Evolutionary conservation across 768 basidiomycete species (phyloP).

Genomic region (Phylloporus rhodoxanthus): DNA sequence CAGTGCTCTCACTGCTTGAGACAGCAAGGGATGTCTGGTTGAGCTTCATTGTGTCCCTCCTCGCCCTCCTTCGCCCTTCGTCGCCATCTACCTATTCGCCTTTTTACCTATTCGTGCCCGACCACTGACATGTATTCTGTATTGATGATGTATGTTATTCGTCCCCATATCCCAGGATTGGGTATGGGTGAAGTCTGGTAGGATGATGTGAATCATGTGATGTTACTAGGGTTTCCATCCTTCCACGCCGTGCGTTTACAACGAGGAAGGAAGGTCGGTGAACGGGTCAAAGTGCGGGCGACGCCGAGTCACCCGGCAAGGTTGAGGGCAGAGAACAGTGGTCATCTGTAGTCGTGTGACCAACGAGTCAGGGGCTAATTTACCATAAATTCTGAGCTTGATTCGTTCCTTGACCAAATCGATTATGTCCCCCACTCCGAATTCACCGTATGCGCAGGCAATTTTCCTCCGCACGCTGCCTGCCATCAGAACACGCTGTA

Average conservation of each 20-base stretch:
- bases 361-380: background rate
- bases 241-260: constrained; percentile 17
- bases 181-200: constrained; percentile 8
- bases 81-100: background rate
- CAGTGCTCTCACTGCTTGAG: constrained; percentile 20
- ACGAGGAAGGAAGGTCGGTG: constrained; percentile 14
- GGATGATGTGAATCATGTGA: background rate
- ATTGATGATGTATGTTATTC: constrained; percentile 19
- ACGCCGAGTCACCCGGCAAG: constrained; percentile 4
- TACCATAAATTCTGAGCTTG: background rate
- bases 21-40: background rate
- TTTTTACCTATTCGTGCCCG: background rate
- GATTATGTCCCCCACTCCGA: constrained; percentile 2
- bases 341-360: background rate
- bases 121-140: constrained; percentile 11
- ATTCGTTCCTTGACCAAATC: background rate
- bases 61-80: background rate
- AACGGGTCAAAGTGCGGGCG: background rate
- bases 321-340: constrained; percentile 14
- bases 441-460: constrained; percentile 30
- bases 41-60: background rate
- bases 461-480: constrained; percentile 79
- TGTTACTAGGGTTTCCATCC: background rate
- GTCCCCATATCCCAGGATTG: constrained; percentile 1
- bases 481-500: constrained; percentile 84